Evolutionary conservation across 2,329 filamentous ascomycete genomes (phyloP).

Genomic region (Emmonsiellopsis sp.): DNA sequence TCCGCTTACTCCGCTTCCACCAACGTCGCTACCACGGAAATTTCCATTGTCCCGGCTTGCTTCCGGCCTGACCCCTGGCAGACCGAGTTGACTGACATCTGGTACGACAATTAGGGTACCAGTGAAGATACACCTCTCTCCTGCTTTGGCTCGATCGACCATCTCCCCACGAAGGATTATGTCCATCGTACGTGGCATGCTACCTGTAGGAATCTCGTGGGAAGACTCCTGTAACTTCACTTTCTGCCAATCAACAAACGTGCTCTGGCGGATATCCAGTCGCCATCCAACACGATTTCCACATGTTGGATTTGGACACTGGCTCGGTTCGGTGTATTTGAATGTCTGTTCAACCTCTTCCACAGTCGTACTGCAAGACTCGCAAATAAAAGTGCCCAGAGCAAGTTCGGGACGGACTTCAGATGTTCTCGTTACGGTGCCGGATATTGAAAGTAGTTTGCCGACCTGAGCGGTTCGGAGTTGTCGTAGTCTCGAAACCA

Average conservation of each 20-base stretch:
- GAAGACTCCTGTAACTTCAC: constrained; percentile 97
- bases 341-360: constrained; percentile 96
- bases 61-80: constrained; percentile 76
- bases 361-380: constrained; percentile 73
- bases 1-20: constrained; percentile 75
- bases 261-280: constrained; percentile 92
- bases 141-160: constrained; percentile 92
- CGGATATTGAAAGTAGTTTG: constrained; percentile 87
- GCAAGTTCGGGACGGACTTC: constrained; percentile 93
- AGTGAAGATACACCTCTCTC: constrained; percentile 97
- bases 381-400: constrained; percentile 84
- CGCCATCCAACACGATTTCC: constrained; percentile 90
- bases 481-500: constrained; percentile 77
- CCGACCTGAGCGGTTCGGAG: constrained; percentile 86
- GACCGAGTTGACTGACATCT: constrained; percentile 86
- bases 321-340: constrained; percentile 90
- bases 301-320: constrained; percentile 83
- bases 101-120: constrained; percentile 93
- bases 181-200: constrained; percentile 97
- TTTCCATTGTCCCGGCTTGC: constrained; percentile 75
- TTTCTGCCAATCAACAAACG: constrained; percentile 98
- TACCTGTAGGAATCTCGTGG: constrained; percentile 93
- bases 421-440: constrained; percentile 91
- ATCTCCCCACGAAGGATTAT: constrained; percentile 94
- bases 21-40: constrained; percentile 67